Evolutionary conservation across 352 stramenopile genomes (phyloP), one percentile per base, ranked within the genome.

Genomic region (Discostella stelligera): DNA sequence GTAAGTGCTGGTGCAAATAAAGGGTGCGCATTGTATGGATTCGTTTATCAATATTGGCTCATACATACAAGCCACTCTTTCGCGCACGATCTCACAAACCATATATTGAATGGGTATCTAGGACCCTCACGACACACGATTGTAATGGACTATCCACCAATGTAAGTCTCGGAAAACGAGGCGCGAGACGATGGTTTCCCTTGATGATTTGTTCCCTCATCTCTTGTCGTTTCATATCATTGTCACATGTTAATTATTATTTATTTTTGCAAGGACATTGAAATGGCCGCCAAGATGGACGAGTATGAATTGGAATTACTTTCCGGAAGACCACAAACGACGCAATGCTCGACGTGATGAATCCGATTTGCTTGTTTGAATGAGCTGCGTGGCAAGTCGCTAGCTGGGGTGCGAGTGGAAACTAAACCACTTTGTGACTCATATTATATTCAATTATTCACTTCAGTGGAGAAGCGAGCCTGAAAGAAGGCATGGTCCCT

Each of bases 121-220:
- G 56, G 8, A 98, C 95, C 49, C 89, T 98, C 18, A 98, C 95
- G 59, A 99, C 96, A 18, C 96, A 99, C 86, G 96, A 98, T 83
- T 96, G 92, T 73, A 89, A 90, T 72, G 96, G 96, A 0, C 80
- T 98, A 20, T 97, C 94, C 41, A 82, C 93, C 58, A 98, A 98
- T 77, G 90, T 90, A 74, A 59, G 78, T 66, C 27, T 6, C 2
- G 27, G 5, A 32, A 32, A 32, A 6, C 5, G 5, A 32, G 2
- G 27, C 5, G 27, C 27, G 5, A 2, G 27, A 32, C 27, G 27
- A 32, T 32, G 27, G 27, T 62, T 11, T 50, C 14, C 25, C 25
- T 70, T 54, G 60, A 0, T 21, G 11, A 7, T 44, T 60, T 23
- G 49, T 18, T 50, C 27, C 10, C 20, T 48, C 30, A n/a, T 56